Evolutionary conservation across 495 filamentous ascomycete genomes (phyloP), one percentile per base, ranked within the genome.

Genomic region (Daldinia childiae): DNA sequence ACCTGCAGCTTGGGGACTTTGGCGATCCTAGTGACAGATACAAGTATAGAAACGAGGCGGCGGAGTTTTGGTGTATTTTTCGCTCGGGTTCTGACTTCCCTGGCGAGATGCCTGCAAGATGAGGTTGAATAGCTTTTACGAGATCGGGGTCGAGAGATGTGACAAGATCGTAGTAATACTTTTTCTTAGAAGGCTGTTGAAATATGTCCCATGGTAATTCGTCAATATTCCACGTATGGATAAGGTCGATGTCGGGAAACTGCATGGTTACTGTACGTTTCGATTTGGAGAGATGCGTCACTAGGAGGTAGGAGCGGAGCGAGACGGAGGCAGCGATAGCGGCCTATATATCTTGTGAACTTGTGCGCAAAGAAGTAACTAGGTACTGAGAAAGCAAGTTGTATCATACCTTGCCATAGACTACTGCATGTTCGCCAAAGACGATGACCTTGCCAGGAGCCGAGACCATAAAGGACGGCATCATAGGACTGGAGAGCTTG

Each of bases 361-460:
- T 32, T 34, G 38, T 66, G 68, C 58, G 51, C 66, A 32, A 50
- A 19, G 57, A 21, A 41, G 9, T 54, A 30, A 24, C 30, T 11
- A 30, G 24, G 12, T 41, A 6, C 15, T 26, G 38, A 27, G 8
- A 36, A 8, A n/a, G 21, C 26, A n/a, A 38, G 19, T 54, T n/a
- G 27, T 57, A 56, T 66, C 79, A 64, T 74, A 91, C 90, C 85
- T 97, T 97, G 76, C 95, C 95, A 76, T 99, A 88, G 9, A 99
- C 95, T 2, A 97, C 95, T 11, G 95, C 92, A 83, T 99, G 95
- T 78, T 99, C 95, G 60, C 95, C 95, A 79, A 91, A 97, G 17
- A 97, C 92, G 77, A 99, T 98, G 74, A 97, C 95, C 80, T 99
- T 99, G 34, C 94, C 95, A 12, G 95, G 95, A 14, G 95, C 94